Conservation (phyloP, 2,329 filamentous ascomycete genomes). For the Torrubiella hemipterigena region DNA sequence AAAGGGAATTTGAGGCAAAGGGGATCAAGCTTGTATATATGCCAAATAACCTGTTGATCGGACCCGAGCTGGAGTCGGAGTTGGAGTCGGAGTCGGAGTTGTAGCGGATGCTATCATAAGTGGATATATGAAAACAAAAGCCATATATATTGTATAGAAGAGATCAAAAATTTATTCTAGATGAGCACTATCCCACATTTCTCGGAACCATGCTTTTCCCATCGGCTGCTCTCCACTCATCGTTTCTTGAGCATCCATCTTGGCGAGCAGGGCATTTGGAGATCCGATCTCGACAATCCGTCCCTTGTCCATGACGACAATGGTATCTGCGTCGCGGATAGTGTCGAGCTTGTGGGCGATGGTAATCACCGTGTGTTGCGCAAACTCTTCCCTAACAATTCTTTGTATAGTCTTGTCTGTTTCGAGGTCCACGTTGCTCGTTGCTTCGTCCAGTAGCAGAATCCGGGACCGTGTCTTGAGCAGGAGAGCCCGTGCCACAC, state of each 20-base stretch:
- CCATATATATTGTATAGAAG: too few species aligned
- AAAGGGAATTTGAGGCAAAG: too few species aligned
- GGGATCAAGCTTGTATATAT: too few species aligned
- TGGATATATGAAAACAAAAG: too few species aligned
- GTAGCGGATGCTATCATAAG: too few species aligned
- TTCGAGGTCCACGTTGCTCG: slow-evolving; percentile 5
- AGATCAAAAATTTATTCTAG: too few species aligned
- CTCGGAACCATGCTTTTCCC: neutral
- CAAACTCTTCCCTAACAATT: slow-evolving; percentile 21
- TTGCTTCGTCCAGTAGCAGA: slow-evolving; percentile 3
- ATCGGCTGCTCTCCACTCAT: neutral
- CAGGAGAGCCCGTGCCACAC: slow-evolving; percentile 3
- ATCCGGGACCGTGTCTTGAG: slow-evolving; percentile 1
- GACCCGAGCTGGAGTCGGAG: too few species aligned
- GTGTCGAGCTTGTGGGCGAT: slow-evolving; percentile 23
- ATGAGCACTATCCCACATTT: neutral
- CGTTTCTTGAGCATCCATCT: neutral
- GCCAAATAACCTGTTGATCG: too few species aligned
- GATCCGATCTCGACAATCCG: slow-evolving; percentile 7
- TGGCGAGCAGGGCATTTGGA: slow-evolving; percentile 3
- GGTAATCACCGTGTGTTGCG: slow-evolving; percentile 33
- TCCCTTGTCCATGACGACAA: slow-evolving; percentile 8
- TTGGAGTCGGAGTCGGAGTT: too few species aligned
- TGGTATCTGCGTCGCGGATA: slow-evolving; percentile 22
- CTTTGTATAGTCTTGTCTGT: slow-evolving; percentile 13